Conservation (phyloP, 495 filamentous ascomycete genomes). For the Daldinia loculata region DNA sequence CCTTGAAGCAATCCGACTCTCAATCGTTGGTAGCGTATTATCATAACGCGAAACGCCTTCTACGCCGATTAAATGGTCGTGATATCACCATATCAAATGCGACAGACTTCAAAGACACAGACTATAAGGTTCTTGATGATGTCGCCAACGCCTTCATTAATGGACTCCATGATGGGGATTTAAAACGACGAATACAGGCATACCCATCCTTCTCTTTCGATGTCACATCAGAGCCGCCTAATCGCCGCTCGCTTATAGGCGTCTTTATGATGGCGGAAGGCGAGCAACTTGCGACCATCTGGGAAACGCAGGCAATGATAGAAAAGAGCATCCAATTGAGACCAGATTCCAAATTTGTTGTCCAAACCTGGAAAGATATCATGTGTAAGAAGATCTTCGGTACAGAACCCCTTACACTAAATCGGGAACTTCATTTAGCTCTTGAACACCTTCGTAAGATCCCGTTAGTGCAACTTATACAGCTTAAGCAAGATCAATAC, state of each 20-base stretch:
- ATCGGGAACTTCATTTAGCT: conserved; percentile 55
- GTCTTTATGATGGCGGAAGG: conserved; percentile 61
- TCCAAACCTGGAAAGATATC: conserved; percentile 54
- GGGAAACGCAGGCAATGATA: conserved; percentile 50
- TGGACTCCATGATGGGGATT: conserved; percentile 54
- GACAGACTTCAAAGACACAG: conserved; percentile 46
- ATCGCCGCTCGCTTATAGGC: conserved; percentile 56
- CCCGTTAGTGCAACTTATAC: conserved; percentile 56
- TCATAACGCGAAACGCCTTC: conserved; percentile 52
- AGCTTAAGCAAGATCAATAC: conserved; percentile 56
- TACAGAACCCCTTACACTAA: conserved; percentile 53
- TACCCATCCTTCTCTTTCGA: conserved; percentile 50
- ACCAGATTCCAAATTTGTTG: conserved; percentile 39
- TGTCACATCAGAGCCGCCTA: conserved; percentile 31
- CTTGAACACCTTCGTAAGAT: conserved; percentile 56
- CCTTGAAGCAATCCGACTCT: conserved; percentile 50
- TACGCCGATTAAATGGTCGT: conserved; percentile 56
- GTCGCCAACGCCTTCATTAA: conserved; percentile 58
- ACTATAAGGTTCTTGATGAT: conserved; percentile 55
- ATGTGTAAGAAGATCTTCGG: conserved; percentile 46
- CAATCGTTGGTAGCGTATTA: conserved; percentile 54
- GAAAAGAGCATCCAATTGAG: conserved; percentile 50
- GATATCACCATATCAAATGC: conserved; percentile 56
- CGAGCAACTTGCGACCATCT: conserved; percentile 55
- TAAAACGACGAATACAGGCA: conserved; percentile 50